Percentiles rank a stretch among this genome's conserved stretches.
Conservation (phyloP, 1,284 basidiomycete species). For the Irpex sp. region DNA sequence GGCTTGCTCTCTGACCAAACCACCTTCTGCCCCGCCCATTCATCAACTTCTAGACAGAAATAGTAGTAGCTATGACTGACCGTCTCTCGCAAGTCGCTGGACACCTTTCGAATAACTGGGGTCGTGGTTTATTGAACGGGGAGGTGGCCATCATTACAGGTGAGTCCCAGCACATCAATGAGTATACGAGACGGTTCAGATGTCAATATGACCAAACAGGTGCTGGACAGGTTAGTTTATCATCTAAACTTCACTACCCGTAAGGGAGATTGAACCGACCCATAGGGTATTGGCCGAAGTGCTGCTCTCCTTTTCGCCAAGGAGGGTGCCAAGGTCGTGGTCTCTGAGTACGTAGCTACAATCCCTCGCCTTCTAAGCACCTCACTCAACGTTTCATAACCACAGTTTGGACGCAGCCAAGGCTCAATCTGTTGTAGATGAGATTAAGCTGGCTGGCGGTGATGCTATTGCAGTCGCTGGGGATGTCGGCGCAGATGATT, state of each 20-base stretch:
- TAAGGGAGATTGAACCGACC: not conserved
- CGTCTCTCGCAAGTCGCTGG: constrained; percentile 68
- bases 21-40: not conserved
- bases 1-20: not conserved
- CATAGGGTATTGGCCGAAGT: constrained; percentile 70
- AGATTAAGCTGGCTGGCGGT: constrained; percentile 72
- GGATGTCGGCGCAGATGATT: constrained; percentile 77
- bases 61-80: constrained; percentile 43
- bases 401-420: constrained; percentile 63
- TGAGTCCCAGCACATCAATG: constrained; percentile 24
- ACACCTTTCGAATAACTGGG: constrained; percentile 55
- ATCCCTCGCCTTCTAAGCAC: not conserved
- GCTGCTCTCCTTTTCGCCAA: constrained; percentile 75
- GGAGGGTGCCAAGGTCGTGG: constrained; percentile 84
- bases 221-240: constrained; percentile 59
- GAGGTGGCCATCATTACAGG: constrained; percentile 87
- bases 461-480: constrained; percentile 68
- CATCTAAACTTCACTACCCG: too few species aligned
- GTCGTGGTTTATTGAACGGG: constrained; percentile 63
- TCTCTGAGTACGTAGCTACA: constrained; percentile 57
- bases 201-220: constrained; percentile 32
- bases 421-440: constrained; percentile 59
- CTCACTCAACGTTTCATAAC: not conserved
- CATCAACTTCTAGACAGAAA: not conserved
- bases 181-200: not conserved